Evolutionary conservation across 306 rosid species (phyloP).

Genomic region (Arachis stenosperma): DNA sequence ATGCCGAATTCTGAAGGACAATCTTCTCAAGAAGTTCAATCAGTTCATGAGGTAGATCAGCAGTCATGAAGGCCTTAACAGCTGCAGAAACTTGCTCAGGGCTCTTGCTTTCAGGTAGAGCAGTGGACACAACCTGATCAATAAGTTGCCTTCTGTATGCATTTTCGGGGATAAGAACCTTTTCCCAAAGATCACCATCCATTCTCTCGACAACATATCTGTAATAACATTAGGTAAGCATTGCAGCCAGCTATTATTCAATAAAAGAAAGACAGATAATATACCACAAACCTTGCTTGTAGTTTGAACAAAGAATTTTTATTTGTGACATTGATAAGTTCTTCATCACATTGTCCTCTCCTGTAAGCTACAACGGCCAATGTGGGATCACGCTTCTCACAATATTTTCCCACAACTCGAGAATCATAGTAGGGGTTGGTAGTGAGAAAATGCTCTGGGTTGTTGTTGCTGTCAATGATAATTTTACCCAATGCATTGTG

Average conservation of each 20-base stretch:
- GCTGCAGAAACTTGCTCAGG: slow-evolving; percentile 99
- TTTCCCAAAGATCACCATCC: slow-evolving; percentile 97
- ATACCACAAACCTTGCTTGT: slow-evolving; percentile 89
- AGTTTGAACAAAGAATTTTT: slow-evolving; percentile 95
- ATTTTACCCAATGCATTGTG: slow-evolving; percentile 99
- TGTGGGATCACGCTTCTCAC: slow-evolving; percentile 99
- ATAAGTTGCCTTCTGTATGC: slow-evolving; percentile 90
- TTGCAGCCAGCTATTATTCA: slow-evolving; percentile 17
- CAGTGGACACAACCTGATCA: slow-evolving; percentile 98
- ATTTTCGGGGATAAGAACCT: slow-evolving; percentile 89
- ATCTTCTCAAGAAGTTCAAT: slow-evolving; percentile 99
- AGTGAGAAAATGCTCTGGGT: slow-evolving; percentile 98
- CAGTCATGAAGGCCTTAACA: slow-evolving; percentile 99
- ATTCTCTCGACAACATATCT: slow-evolving; percentile 99
- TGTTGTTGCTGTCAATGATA: slow-evolving; percentile 96
- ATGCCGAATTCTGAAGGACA: slow-evolving; percentile 99
- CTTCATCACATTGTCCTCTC: slow-evolving; percentile 98
- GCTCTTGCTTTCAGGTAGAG: slow-evolving; percentile 99
- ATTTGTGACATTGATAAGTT: slow-evolving; percentile 92
- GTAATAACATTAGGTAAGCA: slow-evolving; percentile 42
- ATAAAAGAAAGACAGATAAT: slow-evolving; percentile 17
- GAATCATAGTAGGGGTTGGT: slow-evolving; percentile 99
- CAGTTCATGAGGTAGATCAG: slow-evolving; percentile 96
- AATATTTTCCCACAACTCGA: slow-evolving; percentile 98
- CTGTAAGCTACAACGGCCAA: slow-evolving; percentile 97